These are phyloP conservation scores for Penicillium sp. DNA, from an alignment of 2,329 filamentous ascomycete genomes.

Conservation along the genomic window DNA sequence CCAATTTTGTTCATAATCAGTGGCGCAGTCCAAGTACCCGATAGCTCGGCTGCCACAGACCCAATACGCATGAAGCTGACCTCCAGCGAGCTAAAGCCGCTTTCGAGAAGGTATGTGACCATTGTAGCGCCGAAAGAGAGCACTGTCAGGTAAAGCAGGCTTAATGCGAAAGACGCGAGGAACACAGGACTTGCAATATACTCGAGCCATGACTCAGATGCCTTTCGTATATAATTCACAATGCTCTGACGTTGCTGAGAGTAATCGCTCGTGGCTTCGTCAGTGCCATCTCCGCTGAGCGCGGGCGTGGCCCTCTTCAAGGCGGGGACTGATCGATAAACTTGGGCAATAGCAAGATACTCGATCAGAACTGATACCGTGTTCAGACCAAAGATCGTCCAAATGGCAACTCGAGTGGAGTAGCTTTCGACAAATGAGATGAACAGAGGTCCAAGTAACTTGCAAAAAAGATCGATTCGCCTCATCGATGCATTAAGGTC, in stretches of 20 bases:
- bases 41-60: conserved; percentile 53
- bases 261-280: conserved; percentile 16
- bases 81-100: conserved; percentile 48
- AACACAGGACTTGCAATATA: conserved; percentile 35
- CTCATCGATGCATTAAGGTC: conserved; percentile 55
- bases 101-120: conserved; percentile 54
- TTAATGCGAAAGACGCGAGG: conserved; percentile 49
- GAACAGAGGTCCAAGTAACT: conserved; percentile 53
- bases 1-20: conserved; percentile 53
- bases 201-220: conserved; percentile 23
- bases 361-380: conserved; percentile 39
- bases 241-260: conserved; percentile 34
- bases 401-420: conserved; percentile 46
- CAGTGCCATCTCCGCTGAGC: not conserved
- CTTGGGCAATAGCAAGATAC: conserved; percentile 40
- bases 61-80: conserved; percentile 50
- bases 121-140: conserved; percentile 56
- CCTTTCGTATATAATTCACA: conserved; percentile 4
- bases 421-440: conserved; percentile 49
- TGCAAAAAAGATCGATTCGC: conserved; percentile 58
- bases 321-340: conserved; percentile 17
- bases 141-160: conserved; percentile 55
- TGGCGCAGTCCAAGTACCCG: conserved; percentile 54
- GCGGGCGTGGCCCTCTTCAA: conserved; percentile 4
- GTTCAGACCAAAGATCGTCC: conserved; percentile 49